A percentile compares a stretch with the other conserved stretches of the same genome.
These are phyloP conservation scores for Fusarium poae DNA, from an alignment of 2,329 filamentous ascomycete genomes.

Conservation along the genomic window DNA sequence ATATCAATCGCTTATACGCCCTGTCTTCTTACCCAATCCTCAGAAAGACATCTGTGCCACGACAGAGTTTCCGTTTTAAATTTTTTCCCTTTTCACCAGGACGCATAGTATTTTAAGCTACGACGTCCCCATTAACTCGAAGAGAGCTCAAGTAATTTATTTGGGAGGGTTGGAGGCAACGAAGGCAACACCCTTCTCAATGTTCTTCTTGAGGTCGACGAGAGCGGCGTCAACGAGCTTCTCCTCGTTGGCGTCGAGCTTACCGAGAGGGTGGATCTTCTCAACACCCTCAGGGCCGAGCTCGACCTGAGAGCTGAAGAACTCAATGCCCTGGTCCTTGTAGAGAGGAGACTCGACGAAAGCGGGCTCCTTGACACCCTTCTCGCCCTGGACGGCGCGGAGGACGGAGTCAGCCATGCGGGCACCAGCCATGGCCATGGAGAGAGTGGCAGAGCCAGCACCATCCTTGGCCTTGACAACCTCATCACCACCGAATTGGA, in stretches of 20 bases:
- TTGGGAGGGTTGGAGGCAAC: conserved; percentile 71
- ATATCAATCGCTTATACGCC: conserved; percentile 45
- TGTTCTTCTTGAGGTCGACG: conserved; percentile 91
- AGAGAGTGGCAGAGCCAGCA: conserved; percentile 95
- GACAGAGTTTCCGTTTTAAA: conserved; percentile 28
- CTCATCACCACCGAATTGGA: conserved; percentile 99
- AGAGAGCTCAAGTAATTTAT: conserved; percentile 56
- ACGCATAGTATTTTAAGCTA: conserved; percentile 12
- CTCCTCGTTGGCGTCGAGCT: conserved; percentile 87
- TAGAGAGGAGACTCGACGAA: conserved; percentile 97
- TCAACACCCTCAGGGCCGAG: conserved; percentile 96
- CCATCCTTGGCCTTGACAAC: conserved; percentile 99
- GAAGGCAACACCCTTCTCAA: conserved; percentile 84
- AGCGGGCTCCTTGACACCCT: conserved; percentile 94
- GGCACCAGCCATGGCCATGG: conserved; percentile 96
- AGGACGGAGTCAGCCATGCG: conserved; percentile 90
- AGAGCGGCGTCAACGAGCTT: conserved; percentile 89
- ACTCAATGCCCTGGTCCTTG: conserved; percentile 98
- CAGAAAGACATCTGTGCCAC: conserved; percentile 30
- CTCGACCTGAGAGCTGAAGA: conserved; percentile 96
- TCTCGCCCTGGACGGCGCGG: conserved; percentile 92
- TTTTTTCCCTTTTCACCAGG: conserved; percentile 40
- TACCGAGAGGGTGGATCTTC: conserved; percentile 90
- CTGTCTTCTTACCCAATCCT: conserved; percentile 26
- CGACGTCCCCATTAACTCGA: conserved; percentile 10